A percentile compares a stretch with the other conserved stretches of the same genome.
Conservation (phyloP, 2,329 filamentous ascomycete species). For the Exophiala lecanii-corni region DNA sequence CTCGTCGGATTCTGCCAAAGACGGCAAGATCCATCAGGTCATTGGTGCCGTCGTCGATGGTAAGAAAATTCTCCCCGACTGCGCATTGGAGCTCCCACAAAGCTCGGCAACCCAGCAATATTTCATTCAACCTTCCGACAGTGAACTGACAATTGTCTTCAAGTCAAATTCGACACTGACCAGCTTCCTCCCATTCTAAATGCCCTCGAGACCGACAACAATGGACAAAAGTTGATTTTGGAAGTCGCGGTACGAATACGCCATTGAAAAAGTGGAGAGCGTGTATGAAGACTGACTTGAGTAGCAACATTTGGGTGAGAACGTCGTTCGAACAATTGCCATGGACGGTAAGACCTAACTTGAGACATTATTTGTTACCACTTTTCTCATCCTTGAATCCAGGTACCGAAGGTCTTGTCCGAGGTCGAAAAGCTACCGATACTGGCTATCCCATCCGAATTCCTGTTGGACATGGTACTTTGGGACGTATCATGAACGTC, state of each 20-base stretch:
- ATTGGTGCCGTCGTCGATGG: slow-evolving; percentile 99
- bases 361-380: neutral
- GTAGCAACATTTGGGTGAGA: slow-evolving; percentile 99
- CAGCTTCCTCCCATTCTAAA: slow-evolving; percentile 97
- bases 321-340: slow-evolving; percentile 98
- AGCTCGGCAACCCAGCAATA: slow-evolving; percentile 33
- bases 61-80: slow-evolving; percentile 44
- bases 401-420: slow-evolving; percentile 99
- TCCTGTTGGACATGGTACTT: slow-evolving; percentile 85
- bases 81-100: slow-evolving; percentile 35
- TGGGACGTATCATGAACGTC: slow-evolving; percentile 99
- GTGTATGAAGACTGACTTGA: slow-evolving; percentile 25
- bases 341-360: slow-evolving; percentile 77
- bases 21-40: slow-evolving; percentile 71
- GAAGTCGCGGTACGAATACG: slow-evolving; percentile 78
- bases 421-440: slow-evolving; percentile 78
- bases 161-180: slow-evolving; percentile 94
- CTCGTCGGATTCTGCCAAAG: slow-evolving; percentile 51
- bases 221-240: slow-evolving; percentile 87
- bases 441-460: slow-evolving; percentile 95
- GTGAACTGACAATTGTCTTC: slow-evolving; percentile 23
- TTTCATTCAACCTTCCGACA: slow-evolving; percentile 4
- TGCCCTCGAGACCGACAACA: slow-evolving; percentile 86
- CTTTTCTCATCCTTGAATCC: slow-evolving; percentile 12
- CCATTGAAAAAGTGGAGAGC: neutral